These are phyloP conservation scores for Aspergillus felis DNA, from an alignment of 2,329 filamentous ascomycete genomes.

Conservation along the genomic window DNA sequence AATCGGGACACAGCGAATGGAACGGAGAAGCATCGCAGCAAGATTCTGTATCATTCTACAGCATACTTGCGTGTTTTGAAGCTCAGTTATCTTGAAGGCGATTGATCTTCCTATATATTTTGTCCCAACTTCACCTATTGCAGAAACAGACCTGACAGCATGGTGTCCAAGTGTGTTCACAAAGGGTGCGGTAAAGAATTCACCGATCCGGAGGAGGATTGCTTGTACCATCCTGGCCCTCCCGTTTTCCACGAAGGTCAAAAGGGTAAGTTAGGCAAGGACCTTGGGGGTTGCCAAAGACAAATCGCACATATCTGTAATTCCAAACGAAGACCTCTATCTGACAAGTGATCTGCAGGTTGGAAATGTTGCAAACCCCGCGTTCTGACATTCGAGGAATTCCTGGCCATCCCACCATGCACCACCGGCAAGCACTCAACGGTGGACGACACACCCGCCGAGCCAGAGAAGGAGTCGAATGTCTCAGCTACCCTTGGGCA, in stretches of 20 bases:
- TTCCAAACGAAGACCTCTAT: background rate
- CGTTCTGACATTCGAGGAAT: slow-evolving; percentile 96
- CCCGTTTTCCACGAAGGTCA: slow-evolving; percentile 97
- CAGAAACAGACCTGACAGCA: slow-evolving; percentile 14
- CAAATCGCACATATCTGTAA: background rate
- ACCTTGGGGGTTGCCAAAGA: slow-evolving; percentile 23
- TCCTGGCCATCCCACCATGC: slow-evolving; percentile 87
- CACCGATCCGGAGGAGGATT: slow-evolving; percentile 75
- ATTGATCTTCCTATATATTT: slow-evolving; percentile 1
- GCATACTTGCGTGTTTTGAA: background rate
- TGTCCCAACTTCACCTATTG: background rate
- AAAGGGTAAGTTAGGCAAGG: slow-evolving; percentile 67
- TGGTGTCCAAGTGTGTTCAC: slow-evolving; percentile 76
- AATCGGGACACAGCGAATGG: slow-evolving; percentile 17
- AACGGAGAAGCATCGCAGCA: background rate
- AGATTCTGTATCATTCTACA: slow-evolving; percentile 7
- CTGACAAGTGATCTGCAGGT: slow-evolving; percentile 51
- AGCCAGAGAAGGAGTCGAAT: slow-evolving; percentile 36
- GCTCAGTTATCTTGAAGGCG: slow-evolving; percentile 2
- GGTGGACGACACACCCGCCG: slow-evolving; percentile 66
- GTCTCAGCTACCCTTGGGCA: slow-evolving; percentile 8
- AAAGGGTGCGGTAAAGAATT: slow-evolving; percentile 91
- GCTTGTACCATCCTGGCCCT: slow-evolving; percentile 87
- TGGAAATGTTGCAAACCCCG: slow-evolving; percentile 99
- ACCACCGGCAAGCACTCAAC: slow-evolving; percentile 90